phyloP scores from a whole-genome alignment of 176 grass and related monocot species.

The Phoenix dactylifera region DNA sequence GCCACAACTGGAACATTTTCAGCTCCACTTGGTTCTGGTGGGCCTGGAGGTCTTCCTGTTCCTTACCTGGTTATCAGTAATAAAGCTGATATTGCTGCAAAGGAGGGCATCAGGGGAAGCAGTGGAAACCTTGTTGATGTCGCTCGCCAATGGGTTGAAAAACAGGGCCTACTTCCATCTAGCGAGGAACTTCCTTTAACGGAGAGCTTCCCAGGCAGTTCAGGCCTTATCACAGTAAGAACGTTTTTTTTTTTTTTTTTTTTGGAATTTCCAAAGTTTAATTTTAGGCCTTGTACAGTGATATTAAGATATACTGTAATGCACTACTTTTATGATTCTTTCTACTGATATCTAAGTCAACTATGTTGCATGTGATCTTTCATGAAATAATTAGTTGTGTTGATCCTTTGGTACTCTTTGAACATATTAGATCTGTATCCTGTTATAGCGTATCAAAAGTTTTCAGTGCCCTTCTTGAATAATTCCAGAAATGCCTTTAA shows the following conservation, averaged over 20 bases:
- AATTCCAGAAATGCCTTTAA: too few species aligned
- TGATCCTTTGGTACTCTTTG: too few species aligned
- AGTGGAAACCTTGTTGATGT: slow-evolving; percentile 77
- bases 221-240: slow-evolving; percentile 52
- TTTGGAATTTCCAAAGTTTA: too few species aligned
- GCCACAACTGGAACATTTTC: slow-evolving; percentile 66
- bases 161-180: background rate
- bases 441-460: too few species aligned
- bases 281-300: too few species aligned
- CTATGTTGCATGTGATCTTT: too few species aligned
- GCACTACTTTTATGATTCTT: too few species aligned
- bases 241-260: background rate
- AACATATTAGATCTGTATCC: too few species aligned
- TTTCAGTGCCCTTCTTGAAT: too few species aligned
- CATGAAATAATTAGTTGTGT: too few species aligned
- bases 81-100: slow-evolving; percentile 63
- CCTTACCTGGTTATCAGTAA: slow-evolving; percentile 90
- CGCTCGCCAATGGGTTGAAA: background rate
- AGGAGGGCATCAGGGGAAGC: slow-evolving; percentile 52
- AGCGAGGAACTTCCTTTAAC: slow-evolving; percentile 2
- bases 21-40: slow-evolving; percentile 69
- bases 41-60: slow-evolving; percentile 89
- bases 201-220: background rate
- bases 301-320: too few species aligned
- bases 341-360: too few species aligned